phyloP scores from a whole-genome alignment of 2,329 filamentous ascomycete genomes.

The Helicocarpus griseus region DNA sequence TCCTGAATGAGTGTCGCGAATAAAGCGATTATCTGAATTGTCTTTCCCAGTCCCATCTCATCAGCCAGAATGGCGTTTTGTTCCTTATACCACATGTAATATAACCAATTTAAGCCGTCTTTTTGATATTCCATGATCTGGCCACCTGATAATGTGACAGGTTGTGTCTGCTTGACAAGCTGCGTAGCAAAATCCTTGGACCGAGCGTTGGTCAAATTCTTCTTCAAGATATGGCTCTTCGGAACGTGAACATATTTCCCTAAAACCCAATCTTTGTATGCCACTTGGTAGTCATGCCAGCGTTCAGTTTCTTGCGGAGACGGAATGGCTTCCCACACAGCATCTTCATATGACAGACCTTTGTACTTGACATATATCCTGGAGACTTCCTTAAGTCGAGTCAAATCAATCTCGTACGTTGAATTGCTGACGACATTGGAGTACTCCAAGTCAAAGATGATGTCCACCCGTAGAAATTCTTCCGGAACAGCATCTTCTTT shows the following conservation, averaged over 20 bases:
- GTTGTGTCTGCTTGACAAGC: slow-evolving; percentile 62
- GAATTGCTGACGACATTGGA: slow-evolving; percentile 46
- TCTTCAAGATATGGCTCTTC: slow-evolving; percentile 46
- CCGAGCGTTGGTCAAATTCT: slow-evolving; percentile 60
- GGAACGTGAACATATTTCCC: slow-evolving; percentile 64
- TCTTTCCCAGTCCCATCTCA: slow-evolving; percentile 98
- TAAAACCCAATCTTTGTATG: slow-evolving; percentile 77
- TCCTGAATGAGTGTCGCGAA: slow-evolving; percentile 63
- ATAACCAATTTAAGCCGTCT: slow-evolving; percentile 89
- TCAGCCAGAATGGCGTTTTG: slow-evolving; percentile 89
- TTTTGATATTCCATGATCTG: slow-evolving; percentile 89
- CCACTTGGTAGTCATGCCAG: slow-evolving; percentile 70
- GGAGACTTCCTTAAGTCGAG: slow-evolving; percentile 61
- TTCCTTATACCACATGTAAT: slow-evolving; percentile 74
- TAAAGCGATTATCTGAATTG: slow-evolving; percentile 80
- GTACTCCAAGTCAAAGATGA: slow-evolving; percentile 75
- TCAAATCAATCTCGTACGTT: slow-evolving; percentile 60
- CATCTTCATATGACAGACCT: slow-evolving; percentile 81
- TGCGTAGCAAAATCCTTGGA: slow-evolving; percentile 54
- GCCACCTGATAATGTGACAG: slow-evolving; percentile 62
- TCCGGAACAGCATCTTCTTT: slow-evolving; percentile 75
- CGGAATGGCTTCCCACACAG: slow-evolving; percentile 81
- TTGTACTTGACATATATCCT: slow-evolving; percentile 82
- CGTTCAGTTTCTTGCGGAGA: slow-evolving; percentile 49
- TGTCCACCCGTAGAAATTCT: slow-evolving; percentile 74